Percentiles rank a stretch among this genome's conserved stretches.
Conservation (phyloP, 495 filamentous ascomycete species). For the Xylaria curta region DNA sequence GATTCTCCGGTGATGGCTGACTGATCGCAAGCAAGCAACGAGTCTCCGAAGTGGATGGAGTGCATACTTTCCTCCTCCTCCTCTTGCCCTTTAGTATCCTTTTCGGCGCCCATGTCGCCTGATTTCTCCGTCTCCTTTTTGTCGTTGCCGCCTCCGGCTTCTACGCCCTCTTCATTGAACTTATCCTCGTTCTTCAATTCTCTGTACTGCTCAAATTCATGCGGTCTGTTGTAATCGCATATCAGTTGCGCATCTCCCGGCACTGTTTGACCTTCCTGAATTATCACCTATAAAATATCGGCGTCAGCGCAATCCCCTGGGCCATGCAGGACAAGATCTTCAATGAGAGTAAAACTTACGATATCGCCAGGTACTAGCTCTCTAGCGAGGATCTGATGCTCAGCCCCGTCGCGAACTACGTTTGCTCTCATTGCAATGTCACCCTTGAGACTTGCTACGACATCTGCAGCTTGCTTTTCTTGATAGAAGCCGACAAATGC, state of each 20-base stretch:
- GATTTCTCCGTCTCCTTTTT: slow-evolving; percentile 20
- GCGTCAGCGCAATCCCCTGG: background rate
- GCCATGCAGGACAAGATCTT: background rate
- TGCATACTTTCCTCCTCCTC: slow-evolving; percentile 59
- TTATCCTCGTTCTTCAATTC: slow-evolving; percentile 65
- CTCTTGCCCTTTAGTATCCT: slow-evolving; percentile 63
- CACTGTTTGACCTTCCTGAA: slow-evolving; percentile 79
- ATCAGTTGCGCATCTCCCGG: slow-evolving; percentile 78
- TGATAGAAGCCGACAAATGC: slow-evolving; percentile 87
- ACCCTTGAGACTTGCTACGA: slow-evolving; percentile 80
- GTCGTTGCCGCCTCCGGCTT: slow-evolving; percentile 20
- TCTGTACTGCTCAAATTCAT: slow-evolving; percentile 74
- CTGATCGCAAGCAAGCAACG: slow-evolving; percentile 87
- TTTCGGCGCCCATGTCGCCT: slow-evolving; percentile 19
- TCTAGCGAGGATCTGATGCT: slow-evolving; percentile 76
- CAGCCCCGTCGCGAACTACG: slow-evolving; percentile 73
- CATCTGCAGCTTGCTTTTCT: slow-evolving; percentile 85
- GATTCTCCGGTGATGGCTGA: slow-evolving; percentile 93
- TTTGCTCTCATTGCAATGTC: slow-evolving; percentile 81
- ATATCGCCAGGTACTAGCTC: slow-evolving; percentile 85
- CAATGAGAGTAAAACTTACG: slow-evolving; percentile 53
- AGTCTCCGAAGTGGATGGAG: slow-evolving; percentile 74
- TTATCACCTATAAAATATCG: slow-evolving; percentile 53
- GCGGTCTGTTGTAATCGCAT: slow-evolving; percentile 74
- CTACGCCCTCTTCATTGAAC: slow-evolving; percentile 54